phyloP scores from a whole-genome alignment of 1,284 basidiomycete species.

The Rhodotorula sp. region DNA sequence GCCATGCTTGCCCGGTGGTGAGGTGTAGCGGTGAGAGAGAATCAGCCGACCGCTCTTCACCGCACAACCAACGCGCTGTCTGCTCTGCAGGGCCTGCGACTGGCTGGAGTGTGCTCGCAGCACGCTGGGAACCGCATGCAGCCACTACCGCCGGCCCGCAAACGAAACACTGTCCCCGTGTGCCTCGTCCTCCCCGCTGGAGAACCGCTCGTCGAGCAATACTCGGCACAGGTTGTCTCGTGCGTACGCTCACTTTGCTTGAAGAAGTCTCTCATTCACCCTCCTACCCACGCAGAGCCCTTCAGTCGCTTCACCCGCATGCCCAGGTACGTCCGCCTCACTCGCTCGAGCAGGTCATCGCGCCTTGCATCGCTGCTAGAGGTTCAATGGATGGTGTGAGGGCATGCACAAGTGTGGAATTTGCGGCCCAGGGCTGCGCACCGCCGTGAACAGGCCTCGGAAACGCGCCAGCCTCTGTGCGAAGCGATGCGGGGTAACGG shows the following conservation, averaged over 20 bases:
- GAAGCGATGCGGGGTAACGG: no score
- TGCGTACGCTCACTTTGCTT: not conserved
- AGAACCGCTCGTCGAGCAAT: slow-evolving; percentile 11
- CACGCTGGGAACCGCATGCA: not conserved
- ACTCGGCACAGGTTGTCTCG: slow-evolving; percentile 24
- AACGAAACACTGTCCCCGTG: slow-evolving; percentile 30
- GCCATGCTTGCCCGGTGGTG: not conserved
- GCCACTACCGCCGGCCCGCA: not conserved
- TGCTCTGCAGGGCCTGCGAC: no score
- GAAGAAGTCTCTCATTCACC: not conserved
- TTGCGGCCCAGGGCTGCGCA: no score
- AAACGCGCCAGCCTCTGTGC: no score
- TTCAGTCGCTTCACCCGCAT: slow-evolving; percentile 26
- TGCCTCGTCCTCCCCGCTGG: slow-evolving; percentile 26
- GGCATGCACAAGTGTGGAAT: no score
- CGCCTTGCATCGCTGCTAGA: no score
- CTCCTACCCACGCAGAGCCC: not conserved
- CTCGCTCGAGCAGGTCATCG: not conserved
- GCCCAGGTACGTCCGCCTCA: slow-evolving; percentile 13
- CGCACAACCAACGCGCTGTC: no score
- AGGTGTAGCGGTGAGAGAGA: no score
- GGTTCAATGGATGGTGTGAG: not conserved
- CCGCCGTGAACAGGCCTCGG: no score
- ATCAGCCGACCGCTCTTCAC: no score
- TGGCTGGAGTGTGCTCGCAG: not conserved